phyloP scores from a whole-genome alignment of 2,329 filamentous ascomycete species.

The Ascochyta lentis region DNA sequence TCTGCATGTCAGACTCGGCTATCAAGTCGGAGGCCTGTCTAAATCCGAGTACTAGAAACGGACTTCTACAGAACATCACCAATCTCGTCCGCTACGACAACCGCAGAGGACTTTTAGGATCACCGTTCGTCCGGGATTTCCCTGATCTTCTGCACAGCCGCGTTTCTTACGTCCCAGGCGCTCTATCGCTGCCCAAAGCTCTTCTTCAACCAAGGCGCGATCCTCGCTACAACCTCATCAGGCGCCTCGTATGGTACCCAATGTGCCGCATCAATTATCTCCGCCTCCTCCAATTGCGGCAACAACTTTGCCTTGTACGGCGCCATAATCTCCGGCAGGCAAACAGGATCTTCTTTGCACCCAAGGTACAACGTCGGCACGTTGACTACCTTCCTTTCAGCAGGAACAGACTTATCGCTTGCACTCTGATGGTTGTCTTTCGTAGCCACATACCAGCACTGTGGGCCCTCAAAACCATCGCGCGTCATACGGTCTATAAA shows the following conservation, averaged over 20 bases:
- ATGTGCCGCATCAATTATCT: slow-evolving; percentile 45
- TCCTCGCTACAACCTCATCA: slow-evolving; percentile 31
- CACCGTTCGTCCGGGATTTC: no score
- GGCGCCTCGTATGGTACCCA: slow-evolving; percentile 48
- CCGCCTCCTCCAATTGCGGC: slow-evolving; percentile 40
- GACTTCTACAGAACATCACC: neutral
- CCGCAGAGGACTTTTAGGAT: no score
- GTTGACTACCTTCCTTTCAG: slow-evolving; percentile 32
- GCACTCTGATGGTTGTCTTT: slow-evolving; percentile 33
- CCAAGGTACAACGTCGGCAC: slow-evolving; percentile 50
- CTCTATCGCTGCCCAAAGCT: slow-evolving; percentile 12
- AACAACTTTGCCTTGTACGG: slow-evolving; percentile 34
- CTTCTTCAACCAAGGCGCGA: slow-evolving; percentile 30
- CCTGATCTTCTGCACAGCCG: no score
- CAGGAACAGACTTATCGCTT: slow-evolving; percentile 33
- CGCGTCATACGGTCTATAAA: slow-evolving; percentile 46
- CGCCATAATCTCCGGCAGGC: slow-evolving; percentile 39
- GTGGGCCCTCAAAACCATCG: slow-evolving; percentile 45
- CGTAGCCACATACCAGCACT: slow-evolving; percentile 49
- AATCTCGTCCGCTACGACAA: neutral
- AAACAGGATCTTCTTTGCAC: slow-evolving; percentile 44
- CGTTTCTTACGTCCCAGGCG: neutral
- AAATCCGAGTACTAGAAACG: neutral
- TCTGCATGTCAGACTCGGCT: slow-evolving; percentile 8
- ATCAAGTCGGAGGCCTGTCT: neutral